Evolutionary conservation across 345 rosid genomes (phyloP).

Genomic region (Brassica carinata): DNA sequence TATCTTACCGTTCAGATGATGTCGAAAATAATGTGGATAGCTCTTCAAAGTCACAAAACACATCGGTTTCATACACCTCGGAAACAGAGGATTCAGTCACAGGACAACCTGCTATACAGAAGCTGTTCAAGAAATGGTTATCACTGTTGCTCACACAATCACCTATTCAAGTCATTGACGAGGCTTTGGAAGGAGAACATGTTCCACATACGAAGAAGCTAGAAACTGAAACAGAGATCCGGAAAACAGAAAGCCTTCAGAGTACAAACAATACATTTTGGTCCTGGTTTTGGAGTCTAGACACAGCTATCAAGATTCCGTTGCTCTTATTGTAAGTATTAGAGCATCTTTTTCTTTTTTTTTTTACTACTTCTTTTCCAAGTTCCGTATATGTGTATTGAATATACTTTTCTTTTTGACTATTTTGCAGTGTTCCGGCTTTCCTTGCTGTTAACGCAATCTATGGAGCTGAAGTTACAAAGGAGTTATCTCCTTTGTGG

Average conservation of each 20-base stretch:
- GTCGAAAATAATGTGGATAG: conserved; percentile 55
- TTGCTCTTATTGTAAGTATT: conserved; percentile 75
- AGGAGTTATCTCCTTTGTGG: conserved; percentile 86
- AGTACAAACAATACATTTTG: conserved; percentile 38
- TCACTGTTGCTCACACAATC: conserved; percentile 57
- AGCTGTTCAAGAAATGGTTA: conserved; percentile 81
- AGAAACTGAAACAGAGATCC: conserved; percentile 43
- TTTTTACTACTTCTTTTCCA: neutral
- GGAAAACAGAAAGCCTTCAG: conserved; percentile 40
- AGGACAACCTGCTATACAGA: conserved; percentile 72
- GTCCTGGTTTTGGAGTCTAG: conserved; percentile 67
- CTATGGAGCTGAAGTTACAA: conserved; percentile 78
- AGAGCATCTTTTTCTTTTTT: neutral
- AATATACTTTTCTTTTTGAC: neutral
- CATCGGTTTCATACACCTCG: conserved; percentile 63
- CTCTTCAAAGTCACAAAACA: conserved; percentile 60
- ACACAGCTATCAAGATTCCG: conserved; percentile 72
- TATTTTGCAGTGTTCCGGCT: conserved; percentile 63
- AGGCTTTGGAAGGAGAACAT: conserved; percentile 54
- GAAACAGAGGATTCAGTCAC: conserved; percentile 55
- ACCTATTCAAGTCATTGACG: conserved; percentile 55
- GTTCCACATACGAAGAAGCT: conserved; percentile 43
- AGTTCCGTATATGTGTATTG: no score
- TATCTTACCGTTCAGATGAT: conserved; percentile 66
- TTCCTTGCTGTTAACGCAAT: conserved; percentile 60